A percentile compares a stretch with the other conserved stretches of the same genome.
Conservation (phyloP, 176 grass and related monocot genomes). For the Oropetium thomaeum region DNA sequence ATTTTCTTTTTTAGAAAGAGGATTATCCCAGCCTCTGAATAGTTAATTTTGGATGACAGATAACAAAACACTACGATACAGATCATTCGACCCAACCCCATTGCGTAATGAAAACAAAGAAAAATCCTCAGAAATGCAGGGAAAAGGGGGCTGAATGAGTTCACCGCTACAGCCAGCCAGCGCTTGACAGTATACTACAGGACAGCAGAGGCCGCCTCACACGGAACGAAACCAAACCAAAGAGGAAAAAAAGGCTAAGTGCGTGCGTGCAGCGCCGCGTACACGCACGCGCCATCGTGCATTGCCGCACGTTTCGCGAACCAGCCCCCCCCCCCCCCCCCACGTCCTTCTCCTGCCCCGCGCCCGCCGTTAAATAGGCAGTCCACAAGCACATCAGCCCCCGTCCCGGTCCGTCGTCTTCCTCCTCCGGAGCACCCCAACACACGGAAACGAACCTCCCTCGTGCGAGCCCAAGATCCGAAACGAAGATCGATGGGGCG, state of each 20-base stretch:
- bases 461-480: background rate
- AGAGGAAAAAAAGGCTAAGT: too few relatives aligned
- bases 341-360: too few relatives aligned
- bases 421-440: background rate
- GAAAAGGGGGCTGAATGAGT: background rate
- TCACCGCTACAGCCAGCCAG: background rate
- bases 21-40: too few relatives aligned
- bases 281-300: constrained; percentile 4
- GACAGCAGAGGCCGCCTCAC: background rate
- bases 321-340: background rate
- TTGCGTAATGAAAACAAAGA: too few relatives aligned
- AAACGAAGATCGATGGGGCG: constrained; percentile 54
- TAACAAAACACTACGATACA: too few relatives aligned
- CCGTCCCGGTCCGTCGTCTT: background rate
- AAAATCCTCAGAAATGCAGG: background rate
- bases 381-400: background rate
- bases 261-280: background rate
- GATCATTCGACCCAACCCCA: background rate
- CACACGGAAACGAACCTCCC: too few relatives aligned
- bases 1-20: too few relatives aligned
- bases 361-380: background rate
- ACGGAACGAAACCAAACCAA: background rate
- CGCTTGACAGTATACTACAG: background rate
- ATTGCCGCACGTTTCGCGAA: constrained; percentile 15
- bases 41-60: too few relatives aligned